A percentile compares a stretch with the other conserved stretches of the same genome.
These are phyloP conservation scores for Medicago truncatula DNA, from an alignment of 306 rosid species.

Conservation along the genomic window MtrunA17r5.0-ANR NC_053046.1:7059501-7060000, in stretches of 20 bases:
- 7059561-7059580: background rate
- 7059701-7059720: conserved; percentile 15
- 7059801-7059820: too few relatives aligned
- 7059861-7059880: too few relatives aligned
- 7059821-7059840: too few relatives aligned
- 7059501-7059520: conserved; percentile 15
- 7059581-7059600: conserved; percentile 6
- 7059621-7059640: background rate
- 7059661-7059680: conserved; percentile 47
- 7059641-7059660: conserved; percentile 12
- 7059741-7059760: conserved; percentile 33
- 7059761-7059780: background rate
- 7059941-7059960: too few relatives aligned
- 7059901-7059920: too few relatives aligned
- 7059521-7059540: conserved; percentile 39
- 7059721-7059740: conserved; percentile 27
- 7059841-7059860: too few relatives aligned
- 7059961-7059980: too few relatives aligned
- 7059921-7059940: too few relatives aligned
- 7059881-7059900: too few relatives aligned
- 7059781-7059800: too few relatives aligned
- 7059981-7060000: too few relatives aligned
- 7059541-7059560: conserved; percentile 9
- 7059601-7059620: conserved; percentile 1
- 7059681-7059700: conserved; percentile 12